Evolutionary conservation across 1,284 basidiomycete species (phyloP).

Genomic region (Ustilago sp.): DNA sequence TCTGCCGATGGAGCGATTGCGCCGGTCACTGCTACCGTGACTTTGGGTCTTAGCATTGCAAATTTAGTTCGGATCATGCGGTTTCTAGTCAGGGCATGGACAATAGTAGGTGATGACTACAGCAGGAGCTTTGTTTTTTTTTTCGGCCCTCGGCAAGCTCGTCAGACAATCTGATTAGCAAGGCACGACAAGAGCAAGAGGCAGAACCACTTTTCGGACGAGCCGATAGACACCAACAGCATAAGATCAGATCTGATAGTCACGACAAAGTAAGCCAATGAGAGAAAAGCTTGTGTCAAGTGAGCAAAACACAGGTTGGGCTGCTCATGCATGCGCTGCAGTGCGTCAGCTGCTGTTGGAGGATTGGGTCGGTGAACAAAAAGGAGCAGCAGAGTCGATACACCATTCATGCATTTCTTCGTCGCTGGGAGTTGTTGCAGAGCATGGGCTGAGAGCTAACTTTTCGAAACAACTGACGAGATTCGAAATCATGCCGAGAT

Average conservation of each 20-base stretch:
- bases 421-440: not conserved
- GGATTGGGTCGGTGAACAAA: not conserved
- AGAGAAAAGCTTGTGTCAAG: not conserved
- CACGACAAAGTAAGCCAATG: not conserved
- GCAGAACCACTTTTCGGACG: not conserved
- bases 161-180: not conserved
- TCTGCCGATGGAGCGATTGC: slow-evolving; percentile 3
- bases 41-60: not conserved
- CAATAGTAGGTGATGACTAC: not conserved
- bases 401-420: slow-evolving; percentile 2
- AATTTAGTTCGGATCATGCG: slow-evolving; percentile 1
- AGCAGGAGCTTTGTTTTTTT: not conserved
- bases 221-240: not conserved
- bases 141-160: not conserved
- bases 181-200: not conserved
- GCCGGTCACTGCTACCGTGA: slow-evolving; percentile 2
- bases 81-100: slow-evolving; percentile 3
- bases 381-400: not conserved
- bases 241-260: slow-evolving; percentile 7
- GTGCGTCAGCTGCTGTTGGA: not conserved
- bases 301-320: not conserved
- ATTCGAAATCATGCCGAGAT: slow-evolving; percentile 5
- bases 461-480: too few relatives aligned
- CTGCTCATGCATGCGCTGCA: slow-evolving; percentile 1
- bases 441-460: not conserved